Evolutionary conservation across 148 eudicot species (phyloP).

Genomic region (Polygonum maritimum): DNA sequence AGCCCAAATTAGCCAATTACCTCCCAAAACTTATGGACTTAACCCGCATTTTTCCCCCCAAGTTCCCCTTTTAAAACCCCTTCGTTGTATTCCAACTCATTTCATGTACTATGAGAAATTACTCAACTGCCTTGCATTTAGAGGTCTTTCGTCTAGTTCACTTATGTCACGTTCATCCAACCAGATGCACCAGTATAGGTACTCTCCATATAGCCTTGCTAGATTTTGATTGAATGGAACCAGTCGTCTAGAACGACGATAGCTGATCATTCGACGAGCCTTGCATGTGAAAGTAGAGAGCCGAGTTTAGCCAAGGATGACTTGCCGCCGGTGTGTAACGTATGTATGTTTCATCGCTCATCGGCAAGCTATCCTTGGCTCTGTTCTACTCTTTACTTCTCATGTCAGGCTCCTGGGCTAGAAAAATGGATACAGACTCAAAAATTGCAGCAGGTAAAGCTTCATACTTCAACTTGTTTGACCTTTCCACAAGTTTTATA

Average conservation of each 20-base stretch:
- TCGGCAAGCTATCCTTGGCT: constrained; percentile 44
- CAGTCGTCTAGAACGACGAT: not conserved
- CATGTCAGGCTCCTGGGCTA: constrained; percentile 21
- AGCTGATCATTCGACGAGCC: not conserved
- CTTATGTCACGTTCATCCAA: too few relatives aligned
- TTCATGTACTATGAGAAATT: not conserved
- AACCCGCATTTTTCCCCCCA: not conserved
- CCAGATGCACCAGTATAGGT: too few relatives aligned
- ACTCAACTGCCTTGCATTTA: not conserved
- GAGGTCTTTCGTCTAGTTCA: too few relatives aligned
- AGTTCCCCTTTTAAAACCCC: not conserved
- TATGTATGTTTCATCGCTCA: not conserved
- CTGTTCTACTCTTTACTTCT: constrained; percentile 38
- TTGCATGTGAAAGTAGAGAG: constrained; percentile 37
- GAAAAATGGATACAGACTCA: not conserved
- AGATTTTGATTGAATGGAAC: not conserved
- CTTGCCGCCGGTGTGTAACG: constrained; percentile 35
- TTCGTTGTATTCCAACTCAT: not conserved
- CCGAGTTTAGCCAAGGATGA: constrained; percentile 49
- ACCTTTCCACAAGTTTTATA: not conserved
- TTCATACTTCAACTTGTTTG: not conserved
- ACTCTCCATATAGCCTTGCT: not conserved
- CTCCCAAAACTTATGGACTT: not conserved
- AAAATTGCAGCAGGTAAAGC: not conserved
- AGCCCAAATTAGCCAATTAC: not conserved